Evolutionary conservation across 2,329 filamentous ascomycete species (phyloP), one percentile per base, ranked within the genome.

Genomic region (Phialemoniopsis sp.): DNA sequence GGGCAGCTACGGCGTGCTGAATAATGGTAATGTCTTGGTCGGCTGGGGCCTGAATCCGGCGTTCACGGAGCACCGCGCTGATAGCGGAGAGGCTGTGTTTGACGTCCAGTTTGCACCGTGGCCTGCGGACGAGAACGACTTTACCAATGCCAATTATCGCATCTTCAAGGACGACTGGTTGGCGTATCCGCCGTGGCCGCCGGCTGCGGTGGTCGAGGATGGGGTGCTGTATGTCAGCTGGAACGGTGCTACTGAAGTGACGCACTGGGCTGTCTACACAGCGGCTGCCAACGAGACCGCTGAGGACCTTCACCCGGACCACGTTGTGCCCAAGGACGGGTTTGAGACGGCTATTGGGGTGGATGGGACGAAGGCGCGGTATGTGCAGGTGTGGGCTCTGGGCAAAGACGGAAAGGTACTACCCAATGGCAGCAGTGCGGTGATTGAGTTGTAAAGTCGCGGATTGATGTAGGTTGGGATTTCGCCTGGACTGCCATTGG

Each of bases 11-110:
- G 21, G 21, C 21, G 21, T 66, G 5, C 42, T 51, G 2, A 44
- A 48, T 15, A 62, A 54, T 19, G 60, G 60, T 9, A 68, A 70
- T 42, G 57, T 64, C 4, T 52, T 73, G 16, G 57, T 72, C 13
- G 67, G 64, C 13, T 75, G 64, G 61, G 68, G 73, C 18, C 64
- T 68, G 21, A 60, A 59, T 10, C 66, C 70, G 2, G 63, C 66
- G 0, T 69, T 63, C 43, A 70, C 62, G 14, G 73, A 78, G 46
- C 73, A 59, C 48, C 46, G 57, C 1, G 37, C 50, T 14, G 53
- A 62, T 29, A 26, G 6, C 10, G 67, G 67, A 19, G 54, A 57
- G 7, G 50, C 65, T 4, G 52, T 72, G 6, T 64, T 66, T 39
- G 61, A 66, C 33, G 58, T 63, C 2, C 66, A 70, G 37, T 62